A percentile compares a stretch with the other conserved stretches of the same genome.
These are phyloP conservation scores for Geosmithia morbida DNA, from an alignment of 2,329 filamentous ascomycete species.

Conservation along the genomic window DNA sequence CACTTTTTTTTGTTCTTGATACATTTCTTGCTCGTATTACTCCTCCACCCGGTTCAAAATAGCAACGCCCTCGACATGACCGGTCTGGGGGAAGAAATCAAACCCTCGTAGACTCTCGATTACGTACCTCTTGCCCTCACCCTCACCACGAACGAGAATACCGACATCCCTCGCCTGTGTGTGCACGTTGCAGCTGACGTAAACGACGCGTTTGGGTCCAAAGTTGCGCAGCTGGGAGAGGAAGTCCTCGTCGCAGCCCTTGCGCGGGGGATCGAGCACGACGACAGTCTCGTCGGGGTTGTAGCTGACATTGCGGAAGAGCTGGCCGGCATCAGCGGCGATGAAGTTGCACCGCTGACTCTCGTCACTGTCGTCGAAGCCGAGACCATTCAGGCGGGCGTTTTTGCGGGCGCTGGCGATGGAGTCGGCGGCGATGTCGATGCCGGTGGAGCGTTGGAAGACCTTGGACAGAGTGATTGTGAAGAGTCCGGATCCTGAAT, in stretches of 20 bases:
- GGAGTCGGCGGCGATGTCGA: constrained; percentile 71
- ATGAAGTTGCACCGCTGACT: constrained; percentile 60
- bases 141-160: constrained; percentile 59
- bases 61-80: constrained; percentile 55
- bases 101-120: constrained; percentile 88
- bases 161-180: constrained; percentile 92
- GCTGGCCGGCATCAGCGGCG: constrained; percentile 68
- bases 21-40: background rate
- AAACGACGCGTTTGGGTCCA: constrained; percentile 67
- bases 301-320: constrained; percentile 66
- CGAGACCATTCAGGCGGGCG: constrained; percentile 60
- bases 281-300: constrained; percentile 73
- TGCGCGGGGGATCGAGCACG: constrained; percentile 93
- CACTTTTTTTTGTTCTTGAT: background rate
- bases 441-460: constrained; percentile 74
- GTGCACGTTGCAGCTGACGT: constrained; percentile 96
- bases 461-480: constrained; percentile 80
- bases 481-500: constrained; percentile 94
- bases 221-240: constrained; percentile 66
- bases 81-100: constrained; percentile 90
- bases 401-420: constrained; percentile 71
- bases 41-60: constrained; percentile 43
- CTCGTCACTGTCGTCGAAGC: constrained; percentile 18
- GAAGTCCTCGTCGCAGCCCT: constrained; percentile 83
- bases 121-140: constrained; percentile 46